Evolutionary conservation across 805 yeast species (phyloP).

Genomic region (Ogataea siamensis): DNA sequence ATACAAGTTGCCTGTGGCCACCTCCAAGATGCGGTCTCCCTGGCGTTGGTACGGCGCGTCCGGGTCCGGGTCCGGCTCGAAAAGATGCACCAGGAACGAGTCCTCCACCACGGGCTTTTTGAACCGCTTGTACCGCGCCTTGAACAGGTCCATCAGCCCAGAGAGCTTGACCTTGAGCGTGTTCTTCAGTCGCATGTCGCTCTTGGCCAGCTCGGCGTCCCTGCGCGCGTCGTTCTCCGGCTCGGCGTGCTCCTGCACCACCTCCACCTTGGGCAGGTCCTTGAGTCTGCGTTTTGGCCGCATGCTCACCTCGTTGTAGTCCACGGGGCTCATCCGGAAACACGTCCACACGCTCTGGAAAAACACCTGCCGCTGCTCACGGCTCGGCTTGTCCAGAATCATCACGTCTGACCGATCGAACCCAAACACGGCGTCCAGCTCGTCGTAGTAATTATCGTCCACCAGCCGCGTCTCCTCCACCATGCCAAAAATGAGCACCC

Average conservation of each 20-base stretch:
- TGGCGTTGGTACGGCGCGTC: conserved; percentile 44
- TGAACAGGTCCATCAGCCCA: conserved; percentile 85
- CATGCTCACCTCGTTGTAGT: conserved; percentile 62
- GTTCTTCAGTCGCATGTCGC: conserved; percentile 82
- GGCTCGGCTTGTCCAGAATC: conserved; percentile 40
- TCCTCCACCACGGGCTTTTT: conserved; percentile 90
- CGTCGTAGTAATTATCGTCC: conserved; percentile 36
- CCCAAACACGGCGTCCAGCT: conserved; percentile 57
- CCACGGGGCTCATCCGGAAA: conserved; percentile 63
- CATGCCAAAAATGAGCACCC: conserved; percentile 70
- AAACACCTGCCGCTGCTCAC: conserved; percentile 50
- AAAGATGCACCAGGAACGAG: conserved; percentile 64
- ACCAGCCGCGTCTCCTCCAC: conserved; percentile 41
- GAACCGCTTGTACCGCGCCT: conserved; percentile 82
- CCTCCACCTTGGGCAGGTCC: conserved; percentile 12
- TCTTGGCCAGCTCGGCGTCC: conserved; percentile 39
- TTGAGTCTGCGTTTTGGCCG: conserved; percentile 50
- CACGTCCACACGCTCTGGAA: conserved; percentile 55
- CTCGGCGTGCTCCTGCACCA: conserved; percentile 1
- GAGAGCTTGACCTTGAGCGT: conserved; percentile 80
- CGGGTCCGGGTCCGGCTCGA: conserved; percentile 55
- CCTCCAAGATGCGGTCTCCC: conserved; percentile 79
- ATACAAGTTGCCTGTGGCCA: conserved; percentile 66
- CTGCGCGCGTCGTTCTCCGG: conserved; percentile 24
- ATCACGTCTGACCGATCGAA: conserved; percentile 48